Percentiles rank a stretch among this genome's conserved stretches.
Conservation (phyloP, 306 rosid genomes). For the Pyrus pyrifolia region DNA sequence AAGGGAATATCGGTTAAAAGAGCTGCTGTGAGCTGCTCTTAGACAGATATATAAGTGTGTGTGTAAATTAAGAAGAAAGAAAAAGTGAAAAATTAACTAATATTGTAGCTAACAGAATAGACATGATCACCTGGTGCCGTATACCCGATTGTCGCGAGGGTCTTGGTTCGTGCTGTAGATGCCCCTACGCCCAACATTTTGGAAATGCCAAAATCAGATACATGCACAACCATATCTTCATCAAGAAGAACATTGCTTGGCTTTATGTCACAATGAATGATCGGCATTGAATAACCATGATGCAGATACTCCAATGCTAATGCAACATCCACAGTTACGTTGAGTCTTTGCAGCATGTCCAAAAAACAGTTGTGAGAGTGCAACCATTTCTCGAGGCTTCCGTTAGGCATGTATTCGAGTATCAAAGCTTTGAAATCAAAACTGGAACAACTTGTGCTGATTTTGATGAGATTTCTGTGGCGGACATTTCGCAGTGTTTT, state of each 20-base stretch:
- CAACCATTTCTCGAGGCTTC: constrained; percentile 9
- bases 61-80: not conserved
- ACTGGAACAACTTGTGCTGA: not conserved
- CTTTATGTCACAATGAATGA: constrained; percentile 37
- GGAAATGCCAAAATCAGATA: constrained; percentile 26
- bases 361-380: not conserved
- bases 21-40: too few species aligned
- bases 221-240: constrained; percentile 32
- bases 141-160: constrained; percentile 30
- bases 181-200: constrained; percentile 32
- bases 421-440: constrained; percentile 12
- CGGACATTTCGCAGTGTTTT: not conserved
- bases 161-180: not conserved
- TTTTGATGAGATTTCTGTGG: constrained; percentile 12
- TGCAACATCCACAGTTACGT: not conserved
- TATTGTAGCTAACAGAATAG: not conserved
- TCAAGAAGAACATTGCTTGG: constrained; percentile 33
- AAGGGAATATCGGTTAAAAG: too few species aligned
- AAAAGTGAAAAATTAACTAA: not conserved
- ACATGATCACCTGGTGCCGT: constrained; percentile 27
- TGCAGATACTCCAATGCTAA: constrained; percentile 24
- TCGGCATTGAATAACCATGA: constrained; percentile 11
- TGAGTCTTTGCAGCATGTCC: not conserved
- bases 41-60: too few species aligned
- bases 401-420: constrained; percentile 16